phyloP scores from a whole-genome alignment of 2,329 filamentous ascomycete species.

The Pestalotiopsis sp. region DNA sequence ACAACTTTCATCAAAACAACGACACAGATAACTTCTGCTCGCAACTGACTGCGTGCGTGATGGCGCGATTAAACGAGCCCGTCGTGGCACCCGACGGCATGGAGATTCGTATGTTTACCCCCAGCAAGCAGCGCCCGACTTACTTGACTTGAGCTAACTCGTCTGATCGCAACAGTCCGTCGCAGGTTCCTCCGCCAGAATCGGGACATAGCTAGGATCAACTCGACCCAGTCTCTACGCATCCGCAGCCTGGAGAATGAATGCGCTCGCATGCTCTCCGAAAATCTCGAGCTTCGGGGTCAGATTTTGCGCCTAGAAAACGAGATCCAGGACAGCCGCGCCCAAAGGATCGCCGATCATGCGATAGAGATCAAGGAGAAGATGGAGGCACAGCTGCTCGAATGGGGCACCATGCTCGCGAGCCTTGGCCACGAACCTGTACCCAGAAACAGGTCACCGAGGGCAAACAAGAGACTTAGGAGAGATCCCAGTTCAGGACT shows the following conservation, averaged over 20 bases:
- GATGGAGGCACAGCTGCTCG: slow-evolving; percentile 70
- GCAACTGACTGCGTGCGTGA: slow-evolving; percentile 37
- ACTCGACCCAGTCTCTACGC: slow-evolving; percentile 74
- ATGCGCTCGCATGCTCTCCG: slow-evolving; percentile 71
- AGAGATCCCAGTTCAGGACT: slow-evolving; percentile 42
- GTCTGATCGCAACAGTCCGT: slow-evolving; percentile 56
- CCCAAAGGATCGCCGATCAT: slow-evolving; percentile 62
- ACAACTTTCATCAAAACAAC: not conserved
- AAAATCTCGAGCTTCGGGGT: slow-evolving; percentile 73
- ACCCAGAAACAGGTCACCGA: slow-evolving; percentile 47
- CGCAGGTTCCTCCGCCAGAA: slow-evolving; percentile 81
- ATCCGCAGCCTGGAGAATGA: slow-evolving; percentile 78
- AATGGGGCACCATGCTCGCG: slow-evolving; percentile 68
- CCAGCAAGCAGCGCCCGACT: not conserved
- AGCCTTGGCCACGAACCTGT: slow-evolving; percentile 61
- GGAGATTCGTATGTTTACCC: slow-evolving; percentile 63
- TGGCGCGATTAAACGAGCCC: slow-evolving; percentile 82
- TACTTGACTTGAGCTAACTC: not conserved
- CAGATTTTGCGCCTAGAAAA: slow-evolving; percentile 70
- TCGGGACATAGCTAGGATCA: slow-evolving; percentile 76
- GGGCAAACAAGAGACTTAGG: slow-evolving; percentile 40
- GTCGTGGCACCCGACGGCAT: slow-evolving; percentile 67
- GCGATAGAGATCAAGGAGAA: slow-evolving; percentile 69
- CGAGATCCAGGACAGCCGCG: slow-evolving; percentile 62
- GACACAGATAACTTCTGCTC: not conserved